Evolutionary conservation across 805 yeast species (phyloP).

Genomic region (Maudiozyma turicensis): DNA sequence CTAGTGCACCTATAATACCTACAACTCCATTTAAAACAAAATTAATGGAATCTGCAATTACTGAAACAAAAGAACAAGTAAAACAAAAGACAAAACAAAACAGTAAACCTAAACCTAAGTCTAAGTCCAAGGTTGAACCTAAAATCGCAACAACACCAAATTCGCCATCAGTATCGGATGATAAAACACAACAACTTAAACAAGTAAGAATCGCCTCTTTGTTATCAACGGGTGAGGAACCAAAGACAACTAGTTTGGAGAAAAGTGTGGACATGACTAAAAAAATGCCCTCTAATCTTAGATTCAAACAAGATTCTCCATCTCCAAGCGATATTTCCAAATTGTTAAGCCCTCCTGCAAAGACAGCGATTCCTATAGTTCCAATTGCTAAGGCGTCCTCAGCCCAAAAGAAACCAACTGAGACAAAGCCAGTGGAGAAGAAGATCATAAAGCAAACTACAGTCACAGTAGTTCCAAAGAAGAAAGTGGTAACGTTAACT

Average conservation of each 20-base stretch:
- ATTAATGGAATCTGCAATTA: background rate
- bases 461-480: background rate
- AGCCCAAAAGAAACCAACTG: background rate
- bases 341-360: too few relatives aligned
- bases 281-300: too few relatives aligned
- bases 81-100: background rate
- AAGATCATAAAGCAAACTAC: background rate
- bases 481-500: background rate
- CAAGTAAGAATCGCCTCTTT: conserved; percentile 16
- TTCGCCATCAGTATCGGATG: background rate
- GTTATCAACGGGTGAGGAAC: conserved; percentile 3
- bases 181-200: conserved; percentile 3
- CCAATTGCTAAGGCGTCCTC: background rate
- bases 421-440: background rate
- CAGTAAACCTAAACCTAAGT: background rate
- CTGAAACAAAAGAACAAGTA: background rate
- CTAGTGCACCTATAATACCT: background rate
- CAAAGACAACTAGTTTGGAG: too few relatives aligned
- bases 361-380: too few relatives aligned
- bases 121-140: conserved; percentile 1
- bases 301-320: too few relatives aligned
- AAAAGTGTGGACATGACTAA: too few relatives aligned
- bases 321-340: too few relatives aligned
- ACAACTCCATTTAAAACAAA: background rate
- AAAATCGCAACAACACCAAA: background rate